Conservation (phyloP, 169 alveolate genomes). For the Prorocentrum cordatum region DNA sequence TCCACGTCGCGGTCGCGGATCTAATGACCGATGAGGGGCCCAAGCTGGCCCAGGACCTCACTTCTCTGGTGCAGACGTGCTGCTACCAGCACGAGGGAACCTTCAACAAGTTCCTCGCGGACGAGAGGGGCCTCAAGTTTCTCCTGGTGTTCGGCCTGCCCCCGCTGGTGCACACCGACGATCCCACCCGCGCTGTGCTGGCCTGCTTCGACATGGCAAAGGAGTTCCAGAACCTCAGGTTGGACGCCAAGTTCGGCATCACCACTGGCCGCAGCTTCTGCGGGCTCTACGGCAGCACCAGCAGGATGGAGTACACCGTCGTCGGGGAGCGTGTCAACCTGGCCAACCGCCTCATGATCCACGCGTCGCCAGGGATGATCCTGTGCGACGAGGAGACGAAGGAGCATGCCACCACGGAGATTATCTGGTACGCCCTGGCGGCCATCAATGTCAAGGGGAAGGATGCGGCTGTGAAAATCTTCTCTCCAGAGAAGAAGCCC, state of each 20-base stretch:
- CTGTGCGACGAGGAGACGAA: slow-evolving; percentile 60
- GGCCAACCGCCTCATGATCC: neutral
- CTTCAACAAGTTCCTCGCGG: slow-evolving; percentile 48
- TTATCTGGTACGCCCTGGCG: slow-evolving; percentile 20
- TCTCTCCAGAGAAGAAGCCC: neutral
- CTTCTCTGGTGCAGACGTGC: slow-evolving; percentile 40
- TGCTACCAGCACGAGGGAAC: slow-evolving; percentile 67
- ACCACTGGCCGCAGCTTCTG: slow-evolving; percentile 66
- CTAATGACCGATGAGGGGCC: slow-evolving; percentile 32
- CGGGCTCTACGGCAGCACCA: slow-evolving; percentile 47
- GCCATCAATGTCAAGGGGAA: slow-evolving; percentile 8
- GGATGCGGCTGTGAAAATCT: too few relatives aligned
- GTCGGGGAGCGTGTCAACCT: slow-evolving; percentile 59
- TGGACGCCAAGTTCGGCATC: slow-evolving; percentile 3
- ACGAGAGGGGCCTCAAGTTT: slow-evolving; percentile 25
- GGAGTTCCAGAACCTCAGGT: neutral
- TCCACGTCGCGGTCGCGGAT: neutral
- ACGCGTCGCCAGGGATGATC: slow-evolving; percentile 17
- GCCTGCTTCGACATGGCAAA: slow-evolving; percentile 46
- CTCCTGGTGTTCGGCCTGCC: slow-evolving; percentile 67
- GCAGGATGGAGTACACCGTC: slow-evolving; percentile 62
- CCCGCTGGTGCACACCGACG: slow-evolving; percentile 62
- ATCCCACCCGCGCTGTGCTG: slow-evolving; percentile 49
- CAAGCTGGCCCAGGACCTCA: slow-evolving; percentile 39
- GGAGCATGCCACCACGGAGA: neutral